phyloP scores from a whole-genome alignment of 306 rosid genomes.

The Benincasa hispida region DNA sequence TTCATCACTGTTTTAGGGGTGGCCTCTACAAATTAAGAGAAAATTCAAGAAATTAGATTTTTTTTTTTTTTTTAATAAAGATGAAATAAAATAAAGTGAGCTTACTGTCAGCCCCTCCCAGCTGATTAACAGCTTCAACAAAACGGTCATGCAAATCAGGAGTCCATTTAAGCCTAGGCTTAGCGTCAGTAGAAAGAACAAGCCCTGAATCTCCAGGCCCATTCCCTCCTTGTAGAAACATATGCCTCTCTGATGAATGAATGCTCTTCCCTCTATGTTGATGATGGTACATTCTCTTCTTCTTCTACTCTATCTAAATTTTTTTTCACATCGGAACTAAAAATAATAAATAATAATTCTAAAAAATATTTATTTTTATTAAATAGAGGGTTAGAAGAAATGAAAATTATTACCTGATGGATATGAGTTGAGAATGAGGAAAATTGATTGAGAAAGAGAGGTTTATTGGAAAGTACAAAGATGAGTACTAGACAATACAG shows the following conservation, averaged over 20 bases:
- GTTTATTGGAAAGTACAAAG: neutral
- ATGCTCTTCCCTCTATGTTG: constrained; percentile 41
- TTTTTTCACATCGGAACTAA: too few relatives aligned
- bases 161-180: constrained; percentile 89
- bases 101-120: constrained; percentile 91
- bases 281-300: constrained; percentile 37
- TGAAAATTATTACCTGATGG: neutral
- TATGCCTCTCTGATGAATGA: constrained; percentile 33
- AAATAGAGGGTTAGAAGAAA: too few relatives aligned
- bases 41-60: neutral
- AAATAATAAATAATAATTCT: too few relatives aligned
- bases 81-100: too few relatives aligned
- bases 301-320: too few relatives aligned
- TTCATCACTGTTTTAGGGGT: constrained; percentile 86
- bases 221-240: constrained; percentile 56
- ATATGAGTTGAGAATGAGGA: neutral
- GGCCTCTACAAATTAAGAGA: constrained; percentile 43
- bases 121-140: constrained; percentile 71
- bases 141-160: constrained; percentile 76
- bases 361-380: too few relatives aligned
- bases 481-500: neutral
- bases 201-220: constrained; percentile 65
- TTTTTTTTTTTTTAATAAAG: too few relatives aligned
- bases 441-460: neutral
- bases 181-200: constrained; percentile 82